phyloP scores from a whole-genome alignment of 495 filamentous ascomycete species.

The Trichoderma reesei region DNA sequence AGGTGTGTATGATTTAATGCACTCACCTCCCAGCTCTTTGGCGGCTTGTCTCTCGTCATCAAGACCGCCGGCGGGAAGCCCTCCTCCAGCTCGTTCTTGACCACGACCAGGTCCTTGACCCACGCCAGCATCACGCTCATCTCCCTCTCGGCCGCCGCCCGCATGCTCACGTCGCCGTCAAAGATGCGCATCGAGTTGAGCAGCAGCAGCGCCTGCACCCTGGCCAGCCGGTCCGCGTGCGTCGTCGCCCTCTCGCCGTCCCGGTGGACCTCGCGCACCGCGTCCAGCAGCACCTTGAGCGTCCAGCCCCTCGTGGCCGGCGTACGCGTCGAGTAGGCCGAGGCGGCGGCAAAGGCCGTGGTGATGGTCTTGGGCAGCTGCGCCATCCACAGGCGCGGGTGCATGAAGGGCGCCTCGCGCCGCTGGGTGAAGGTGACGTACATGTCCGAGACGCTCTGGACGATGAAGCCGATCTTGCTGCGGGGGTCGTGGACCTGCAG shows the following conservation, averaged over 20 bases:
- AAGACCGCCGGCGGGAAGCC: neutral
- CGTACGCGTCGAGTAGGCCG: conserved; percentile 25
- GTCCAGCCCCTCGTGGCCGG: conserved; percentile 21
- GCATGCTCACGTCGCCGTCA: conserved; percentile 26
- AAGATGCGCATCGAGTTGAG: conserved; percentile 30
- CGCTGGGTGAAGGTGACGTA: neutral
- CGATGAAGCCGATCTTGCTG: conserved; percentile 9
- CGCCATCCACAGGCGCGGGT: conserved; percentile 18
- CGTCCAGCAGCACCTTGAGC: conserved; percentile 20
- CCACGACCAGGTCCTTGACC: conserved; percentile 7
- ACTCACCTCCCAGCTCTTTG: conserved; percentile 22
- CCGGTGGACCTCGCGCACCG: conserved; percentile 17
- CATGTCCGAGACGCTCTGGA: neutral
- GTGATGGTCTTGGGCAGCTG: conserved; percentile 24
- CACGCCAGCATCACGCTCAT: conserved; percentile 11
- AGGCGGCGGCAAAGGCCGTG: conserved; percentile 22
- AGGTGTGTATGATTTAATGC: neutral
- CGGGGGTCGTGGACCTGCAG: conserved; percentile 8
- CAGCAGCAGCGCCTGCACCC: conserved; percentile 25
- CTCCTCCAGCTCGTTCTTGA: conserved; percentile 8
- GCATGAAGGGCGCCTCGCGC: conserved; percentile 6
- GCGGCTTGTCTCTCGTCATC: conserved; percentile 13
- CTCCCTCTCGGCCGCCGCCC: conserved; percentile 25
- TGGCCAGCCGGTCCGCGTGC: conserved; percentile 24
- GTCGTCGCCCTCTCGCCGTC: conserved; percentile 14